phyloP scores from a whole-genome alignment of 768 basidiomycete genomes.

The Suillus hirtellus region DNA sequence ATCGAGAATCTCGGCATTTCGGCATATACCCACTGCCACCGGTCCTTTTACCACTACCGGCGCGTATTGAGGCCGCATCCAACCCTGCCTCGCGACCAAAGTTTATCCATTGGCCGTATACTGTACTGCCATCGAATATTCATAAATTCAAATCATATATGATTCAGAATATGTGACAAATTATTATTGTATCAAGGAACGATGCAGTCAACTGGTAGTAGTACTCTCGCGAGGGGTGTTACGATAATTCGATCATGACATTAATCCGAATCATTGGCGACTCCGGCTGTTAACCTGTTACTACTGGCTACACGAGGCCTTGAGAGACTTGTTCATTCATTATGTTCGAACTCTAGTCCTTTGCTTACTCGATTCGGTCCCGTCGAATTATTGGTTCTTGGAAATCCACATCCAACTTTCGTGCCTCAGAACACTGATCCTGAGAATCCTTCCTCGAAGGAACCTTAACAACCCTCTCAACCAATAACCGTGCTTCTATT shows the following conservation, averaged over 20 bases:
- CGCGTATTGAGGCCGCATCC: not conserved
- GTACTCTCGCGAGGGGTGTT: conserved; percentile 1
- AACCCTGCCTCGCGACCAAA: not conserved
- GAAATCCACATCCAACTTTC: not conserved
- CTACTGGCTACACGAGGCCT: not conserved
- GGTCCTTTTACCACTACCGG: not conserved
- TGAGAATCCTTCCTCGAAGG: conserved; percentile 2
- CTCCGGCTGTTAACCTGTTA: not conserved
- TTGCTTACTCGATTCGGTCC: not conserved
- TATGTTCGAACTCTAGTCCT: not conserved
- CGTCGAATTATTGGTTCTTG: not conserved
- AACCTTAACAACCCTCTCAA: not conserved
- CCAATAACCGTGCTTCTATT: not conserved
- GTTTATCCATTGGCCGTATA: not conserved
- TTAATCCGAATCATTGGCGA: not conserved
- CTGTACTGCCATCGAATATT: not conserved
- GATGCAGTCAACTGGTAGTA: not conserved
- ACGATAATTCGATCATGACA: conserved; percentile 1
- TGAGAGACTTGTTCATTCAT: not conserved
- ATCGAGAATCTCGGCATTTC: conserved; percentile 3
- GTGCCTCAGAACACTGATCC: not conserved
- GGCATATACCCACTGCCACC: not conserved
- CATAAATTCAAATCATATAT: not conserved
- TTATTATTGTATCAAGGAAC: conserved; percentile 10
- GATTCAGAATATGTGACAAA: not conserved